phyloP scores from a whole-genome alignment of 495 filamentous ascomycete genomes.

The Neurospora sublineolata region DNA sequence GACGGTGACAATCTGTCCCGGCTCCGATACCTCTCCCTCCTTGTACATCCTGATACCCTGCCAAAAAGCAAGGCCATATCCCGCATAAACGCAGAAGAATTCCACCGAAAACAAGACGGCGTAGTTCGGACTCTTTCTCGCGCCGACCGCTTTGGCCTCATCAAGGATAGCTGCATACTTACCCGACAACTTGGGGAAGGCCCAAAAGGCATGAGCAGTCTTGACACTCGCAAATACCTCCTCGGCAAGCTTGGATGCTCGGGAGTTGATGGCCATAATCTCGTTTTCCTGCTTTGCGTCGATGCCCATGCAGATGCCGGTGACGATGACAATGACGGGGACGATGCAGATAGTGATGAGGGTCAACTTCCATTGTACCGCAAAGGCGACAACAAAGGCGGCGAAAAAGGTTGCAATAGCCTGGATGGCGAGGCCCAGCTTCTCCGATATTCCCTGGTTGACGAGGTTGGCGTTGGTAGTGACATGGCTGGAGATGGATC shows the following conservation, averaged over 20 bases:
- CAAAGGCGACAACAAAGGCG: slow-evolving; percentile 46
- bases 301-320: slow-evolving; percentile 30
- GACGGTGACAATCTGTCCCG: slow-evolving; percentile 35
- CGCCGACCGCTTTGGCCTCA: slow-evolving; percentile 38
- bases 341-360: slow-evolving; percentile 43
- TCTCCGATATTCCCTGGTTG: slow-evolving; percentile 44
- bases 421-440: slow-evolving; percentile 44
- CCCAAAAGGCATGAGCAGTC: slow-evolving; percentile 52
- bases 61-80: slow-evolving; percentile 37
- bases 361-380: slow-evolving; percentile 41
- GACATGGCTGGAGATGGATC: slow-evolving; percentile 35
- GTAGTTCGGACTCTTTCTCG: slow-evolving; percentile 34
- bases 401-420: slow-evolving; percentile 44
- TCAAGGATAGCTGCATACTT: slow-evolving; percentile 42
- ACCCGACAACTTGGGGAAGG: slow-evolving; percentile 36
- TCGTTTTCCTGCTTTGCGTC: slow-evolving; percentile 36
- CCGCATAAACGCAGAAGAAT: slow-evolving; percentile 28
- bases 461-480: slow-evolving; percentile 18
- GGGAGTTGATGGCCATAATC: slow-evolving; percentile 24
- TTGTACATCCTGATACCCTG: slow-evolving; percentile 32
- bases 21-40: slow-evolving; percentile 25
- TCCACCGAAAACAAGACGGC: slow-evolving; percentile 13
- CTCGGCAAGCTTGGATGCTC: slow-evolving; percentile 45
- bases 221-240: slow-evolving; percentile 41
- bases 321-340: slow-evolving; percentile 34